A percentile compares a stretch with the other conserved stretches of the same genome.
phyloP scores from a whole-genome alignment of 768 basidiomycete genomes.

The Leucosporidium scottii region DNA sequence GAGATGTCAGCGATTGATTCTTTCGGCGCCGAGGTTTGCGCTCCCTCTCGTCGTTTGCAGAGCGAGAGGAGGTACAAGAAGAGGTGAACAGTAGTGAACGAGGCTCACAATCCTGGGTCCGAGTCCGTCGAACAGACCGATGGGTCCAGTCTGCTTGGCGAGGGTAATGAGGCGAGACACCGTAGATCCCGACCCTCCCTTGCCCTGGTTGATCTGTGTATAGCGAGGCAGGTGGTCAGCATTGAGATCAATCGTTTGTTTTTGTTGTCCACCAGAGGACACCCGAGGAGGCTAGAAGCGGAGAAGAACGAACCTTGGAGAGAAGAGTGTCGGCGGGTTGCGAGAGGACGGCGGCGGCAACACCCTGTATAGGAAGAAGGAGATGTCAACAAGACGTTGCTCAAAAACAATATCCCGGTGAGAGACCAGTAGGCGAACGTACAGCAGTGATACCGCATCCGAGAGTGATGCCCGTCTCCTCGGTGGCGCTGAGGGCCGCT shows the following conservation, averaged over 20 bases:
- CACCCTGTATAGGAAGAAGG: slow-evolving; percentile 15
- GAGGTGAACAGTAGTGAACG: too few species aligned
- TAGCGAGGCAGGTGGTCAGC: neutral
- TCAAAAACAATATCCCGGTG: too few species aligned
- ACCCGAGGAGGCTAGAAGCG: too few species aligned
- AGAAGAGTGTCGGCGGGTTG: slow-evolving; percentile 38
- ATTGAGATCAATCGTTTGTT: too few species aligned
- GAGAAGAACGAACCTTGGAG: slow-evolving; percentile 12
- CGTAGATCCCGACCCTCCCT: slow-evolving; percentile 29
- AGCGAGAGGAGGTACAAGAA: too few species aligned
- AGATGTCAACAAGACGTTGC: too few species aligned
- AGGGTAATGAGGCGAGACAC: slow-evolving; percentile 21
- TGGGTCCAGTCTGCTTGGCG: slow-evolving; percentile 30
- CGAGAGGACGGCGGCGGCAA: slow-evolving; percentile 36
- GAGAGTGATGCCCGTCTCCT: slow-evolving; percentile 32
- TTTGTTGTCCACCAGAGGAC: too few species aligned
- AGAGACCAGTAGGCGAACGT: neutral
- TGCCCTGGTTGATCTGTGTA: slow-evolving; percentile 37
- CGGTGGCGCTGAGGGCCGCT: slow-evolving; percentile 10
- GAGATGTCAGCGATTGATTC: neutral
- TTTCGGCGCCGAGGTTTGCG: neutral
- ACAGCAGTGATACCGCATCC: slow-evolving; percentile 36
- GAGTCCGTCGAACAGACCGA: slow-evolving; percentile 35
- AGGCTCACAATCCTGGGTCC: slow-evolving; percentile 33
- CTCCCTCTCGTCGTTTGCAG: too few species aligned